These are phyloP conservation scores for Diaporthe helianthi DNA, from an alignment of 2,329 filamentous ascomycete species.

Conservation along the genomic window DNA sequence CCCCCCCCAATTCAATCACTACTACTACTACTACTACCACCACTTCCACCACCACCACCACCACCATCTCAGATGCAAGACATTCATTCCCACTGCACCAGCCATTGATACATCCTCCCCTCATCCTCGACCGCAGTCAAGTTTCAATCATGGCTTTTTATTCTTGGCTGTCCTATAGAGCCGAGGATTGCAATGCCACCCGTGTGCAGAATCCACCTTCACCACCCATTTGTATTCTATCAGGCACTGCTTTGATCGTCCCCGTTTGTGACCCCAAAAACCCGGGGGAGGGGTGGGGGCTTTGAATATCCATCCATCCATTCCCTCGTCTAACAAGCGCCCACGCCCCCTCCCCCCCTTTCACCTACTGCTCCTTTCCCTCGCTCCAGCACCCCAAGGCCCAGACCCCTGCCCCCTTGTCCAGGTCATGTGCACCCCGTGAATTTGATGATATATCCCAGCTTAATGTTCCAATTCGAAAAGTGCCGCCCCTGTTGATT, in stretches of 20 bases:
- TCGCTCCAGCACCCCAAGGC: neutral
- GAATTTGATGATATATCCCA: constrained; percentile 9
- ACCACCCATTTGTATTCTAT: neutral
- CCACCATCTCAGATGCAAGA: neutral
- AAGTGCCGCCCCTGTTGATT: constrained; percentile 11
- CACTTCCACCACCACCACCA: neutral
- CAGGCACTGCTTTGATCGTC: neutral
- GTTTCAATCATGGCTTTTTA: constrained; percentile 13
- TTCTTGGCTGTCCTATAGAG: constrained; percentile 4
- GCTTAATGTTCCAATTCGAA: neutral
- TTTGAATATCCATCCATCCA: too few species aligned
- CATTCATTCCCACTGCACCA: neutral
- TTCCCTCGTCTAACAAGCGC: constrained; percentile 1
- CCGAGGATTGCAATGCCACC: neutral
- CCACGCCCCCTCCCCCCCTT: neutral
- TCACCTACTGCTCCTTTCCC: neutral
- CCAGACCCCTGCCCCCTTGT: neutral
- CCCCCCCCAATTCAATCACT: neutral
- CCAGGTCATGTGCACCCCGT: neutral
- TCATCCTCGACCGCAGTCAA: neutral
- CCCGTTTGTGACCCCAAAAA: neutral
- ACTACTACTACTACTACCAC: neutral
- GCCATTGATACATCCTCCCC: neutral
- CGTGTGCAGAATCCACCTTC: neutral
- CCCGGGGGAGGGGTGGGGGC: too few species aligned